Evolutionary conservation across 2,329 filamentous ascomycete genomes (phyloP).

Genomic region (Aspergillus sergii): DNA sequence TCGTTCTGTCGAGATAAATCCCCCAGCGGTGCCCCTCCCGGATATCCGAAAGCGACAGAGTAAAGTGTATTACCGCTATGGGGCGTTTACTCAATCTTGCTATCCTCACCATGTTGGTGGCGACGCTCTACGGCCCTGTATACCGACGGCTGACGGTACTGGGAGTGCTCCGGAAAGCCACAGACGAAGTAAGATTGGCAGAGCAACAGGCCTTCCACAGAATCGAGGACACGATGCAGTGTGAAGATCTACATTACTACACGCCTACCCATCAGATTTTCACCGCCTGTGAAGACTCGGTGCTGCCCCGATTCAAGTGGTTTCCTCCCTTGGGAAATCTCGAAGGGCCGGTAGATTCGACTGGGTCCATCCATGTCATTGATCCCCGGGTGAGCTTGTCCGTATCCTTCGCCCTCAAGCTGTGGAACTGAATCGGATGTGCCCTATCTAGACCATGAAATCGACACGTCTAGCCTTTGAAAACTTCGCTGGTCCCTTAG

Average conservation of each 20-base stretch:
- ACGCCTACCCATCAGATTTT: slow-evolving; percentile 53
- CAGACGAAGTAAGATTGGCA: slow-evolving; percentile 26
- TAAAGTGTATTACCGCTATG: slow-evolving; percentile 18
- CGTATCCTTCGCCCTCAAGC: neutral
- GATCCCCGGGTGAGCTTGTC: slow-evolving; percentile 50
- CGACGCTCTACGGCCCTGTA: slow-evolving; percentile 23
- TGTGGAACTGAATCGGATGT: neutral
- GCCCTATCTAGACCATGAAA: slow-evolving; percentile 46
- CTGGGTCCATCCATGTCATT: slow-evolving; percentile 51
- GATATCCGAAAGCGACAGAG: neutral
- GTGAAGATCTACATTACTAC: slow-evolving; percentile 64
- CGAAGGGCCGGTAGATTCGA: slow-evolving; percentile 35
- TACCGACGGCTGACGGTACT: slow-evolving; percentile 24
- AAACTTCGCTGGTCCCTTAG: slow-evolving; percentile 56
- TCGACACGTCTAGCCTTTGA: slow-evolving; percentile 52
- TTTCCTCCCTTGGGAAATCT: slow-evolving; percentile 54
- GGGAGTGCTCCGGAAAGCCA: slow-evolving; percentile 27
- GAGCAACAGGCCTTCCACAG: slow-evolving; percentile 36
- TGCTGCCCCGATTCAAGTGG: slow-evolving; percentile 50
- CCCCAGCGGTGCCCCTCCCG: neutral
- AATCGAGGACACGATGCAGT: slow-evolving; percentile 58
- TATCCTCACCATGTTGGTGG: slow-evolving; percentile 22
- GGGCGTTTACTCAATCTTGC: slow-evolving; percentile 22
- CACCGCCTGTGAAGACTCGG: slow-evolving; percentile 57
- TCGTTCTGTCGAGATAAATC: neutral